Evolutionary conservation across 805 yeast genomes (phyloP), one percentile per base, ranked within the genome.

Genomic region (Ogataea ramenticola): DNA sequence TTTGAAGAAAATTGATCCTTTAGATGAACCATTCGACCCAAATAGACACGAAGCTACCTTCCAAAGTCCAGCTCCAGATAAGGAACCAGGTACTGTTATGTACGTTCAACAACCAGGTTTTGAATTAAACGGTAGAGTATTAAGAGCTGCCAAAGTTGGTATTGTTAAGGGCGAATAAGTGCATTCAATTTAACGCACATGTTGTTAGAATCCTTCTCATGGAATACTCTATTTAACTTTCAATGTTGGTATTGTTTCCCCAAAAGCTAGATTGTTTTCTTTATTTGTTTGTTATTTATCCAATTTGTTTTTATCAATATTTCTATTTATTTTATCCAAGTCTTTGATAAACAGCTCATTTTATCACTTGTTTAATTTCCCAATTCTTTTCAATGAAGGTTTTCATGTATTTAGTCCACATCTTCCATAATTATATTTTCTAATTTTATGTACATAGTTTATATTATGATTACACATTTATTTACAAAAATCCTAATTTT

Each of bases 131-230:
- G 79, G 83, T 55, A 78, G 97, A 62, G 96, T 89, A 30, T 74
- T 89, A 61, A 79, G 97, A 68, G 95, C 97, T 29, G 96, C 97
- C 46, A 89, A 89, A 74, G 97, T 89, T 52, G 97, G 97, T 55
- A 78, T 89, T 58, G 96, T 89, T 52, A 86, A 84, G 69, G 77
- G 66, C 43, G 55, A 57, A 14, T 24, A 24, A 24, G 10, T 10
- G 27, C 10, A 7, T 24, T 24, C 10, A 7, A 24, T 24, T 10
- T 24, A n/a, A n/a, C n/a, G n/a, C n/a, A n/a, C n/a, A n/a, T n/a
- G n/a, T n/a, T n/a, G n/a, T n/a, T n/a, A n/a, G n/a, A n/a, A n/a
- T n/a, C n/a, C n/a, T n/a, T n/a, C n/a, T n/a, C n/a, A n/a, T n/a
- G n/a, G n/a, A n/a, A n/a, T n/a, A n/a, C n/a, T n/a, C n/a, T n/a